Evolutionary conservation across 225 moss, liverwort and hornwort species (phyloP).

Genomic region (Neckera pumila): DNA sequence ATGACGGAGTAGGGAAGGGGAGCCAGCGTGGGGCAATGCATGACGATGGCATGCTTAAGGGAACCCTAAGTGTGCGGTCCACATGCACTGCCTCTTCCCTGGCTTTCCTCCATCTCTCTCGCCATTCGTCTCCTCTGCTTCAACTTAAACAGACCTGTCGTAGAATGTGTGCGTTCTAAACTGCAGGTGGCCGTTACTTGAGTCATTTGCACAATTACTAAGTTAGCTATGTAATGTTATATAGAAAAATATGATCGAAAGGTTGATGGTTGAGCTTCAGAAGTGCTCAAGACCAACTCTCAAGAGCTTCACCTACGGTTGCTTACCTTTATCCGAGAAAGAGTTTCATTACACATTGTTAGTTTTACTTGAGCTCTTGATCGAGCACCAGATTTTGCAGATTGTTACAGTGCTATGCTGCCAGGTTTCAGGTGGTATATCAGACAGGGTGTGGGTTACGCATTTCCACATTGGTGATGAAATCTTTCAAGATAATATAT

Average conservation of each 20-base stretch:
- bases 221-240: not conserved
- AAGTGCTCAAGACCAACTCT: not conserved
- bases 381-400: not conserved
- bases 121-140: not conserved
- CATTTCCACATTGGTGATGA: not conserved
- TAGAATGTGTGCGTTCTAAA: not conserved
- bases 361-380: not conserved
- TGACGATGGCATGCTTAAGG: conserved; percentile 47
- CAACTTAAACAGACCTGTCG: not conserved
- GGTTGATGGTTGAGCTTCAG: not conserved
- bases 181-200: not conserved
- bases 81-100: conserved; percentile 99
- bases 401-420: not conserved
- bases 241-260: not conserved
- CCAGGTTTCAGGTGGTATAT: not conserved
- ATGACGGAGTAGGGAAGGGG: not conserved
- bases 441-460: not conserved
- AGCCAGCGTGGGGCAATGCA: conserved; percentile 72
- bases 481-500: not conserved
- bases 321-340: not conserved
- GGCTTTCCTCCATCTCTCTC: conserved; percentile 23
- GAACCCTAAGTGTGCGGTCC: conserved; percentile 31
- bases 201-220: not conserved
- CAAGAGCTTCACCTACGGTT: not conserved
- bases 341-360: not conserved